Conservation (phyloP, 257 asterid genomes). For the Nicotiana tabacum region DNA sequence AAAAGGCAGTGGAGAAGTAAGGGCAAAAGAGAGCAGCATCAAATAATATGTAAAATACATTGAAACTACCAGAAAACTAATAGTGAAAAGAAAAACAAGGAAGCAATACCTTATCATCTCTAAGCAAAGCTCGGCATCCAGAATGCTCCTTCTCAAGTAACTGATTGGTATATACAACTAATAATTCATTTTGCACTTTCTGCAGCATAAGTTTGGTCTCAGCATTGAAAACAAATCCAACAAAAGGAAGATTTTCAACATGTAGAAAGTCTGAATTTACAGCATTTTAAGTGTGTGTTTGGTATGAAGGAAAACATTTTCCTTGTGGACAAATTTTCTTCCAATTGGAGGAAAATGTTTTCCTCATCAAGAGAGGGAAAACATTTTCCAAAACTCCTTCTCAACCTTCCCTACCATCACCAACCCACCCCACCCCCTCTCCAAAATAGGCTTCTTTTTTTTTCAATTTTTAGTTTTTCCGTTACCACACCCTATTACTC, state of each 20-base stretch:
- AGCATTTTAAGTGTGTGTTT: background rate
- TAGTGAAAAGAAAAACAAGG: background rate
- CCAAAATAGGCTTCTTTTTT: too few species aligned
- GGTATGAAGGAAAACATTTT: too few species aligned
- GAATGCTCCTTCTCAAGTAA: slow-evolving; percentile 57
- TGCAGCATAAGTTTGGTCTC: slow-evolving; percentile 10
- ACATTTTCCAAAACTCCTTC: too few species aligned
- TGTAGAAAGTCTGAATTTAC: background rate
- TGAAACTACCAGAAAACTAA: background rate
- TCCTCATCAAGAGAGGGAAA: too few species aligned
- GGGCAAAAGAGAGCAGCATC: background rate
- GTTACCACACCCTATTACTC: too few species aligned
- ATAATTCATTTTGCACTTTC: slow-evolving; percentile 40
- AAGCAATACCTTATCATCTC: slow-evolving; percentile 44
- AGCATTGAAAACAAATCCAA: background rate
- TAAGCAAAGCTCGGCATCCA: slow-evolving; percentile 48
- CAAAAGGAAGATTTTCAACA: background rate
- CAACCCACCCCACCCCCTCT: too few species aligned
- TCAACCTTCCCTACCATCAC: too few species aligned
- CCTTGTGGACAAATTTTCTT: too few species aligned
- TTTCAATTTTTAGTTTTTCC: too few species aligned
- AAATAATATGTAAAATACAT: background rate
- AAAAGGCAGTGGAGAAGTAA: slow-evolving; percentile 7
- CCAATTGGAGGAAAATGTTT: too few species aligned
- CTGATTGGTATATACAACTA: slow-evolving; percentile 32